Evolutionary conservation across 345 rosid species (phyloP).

Genomic region (Populus euphratica): DNA sequence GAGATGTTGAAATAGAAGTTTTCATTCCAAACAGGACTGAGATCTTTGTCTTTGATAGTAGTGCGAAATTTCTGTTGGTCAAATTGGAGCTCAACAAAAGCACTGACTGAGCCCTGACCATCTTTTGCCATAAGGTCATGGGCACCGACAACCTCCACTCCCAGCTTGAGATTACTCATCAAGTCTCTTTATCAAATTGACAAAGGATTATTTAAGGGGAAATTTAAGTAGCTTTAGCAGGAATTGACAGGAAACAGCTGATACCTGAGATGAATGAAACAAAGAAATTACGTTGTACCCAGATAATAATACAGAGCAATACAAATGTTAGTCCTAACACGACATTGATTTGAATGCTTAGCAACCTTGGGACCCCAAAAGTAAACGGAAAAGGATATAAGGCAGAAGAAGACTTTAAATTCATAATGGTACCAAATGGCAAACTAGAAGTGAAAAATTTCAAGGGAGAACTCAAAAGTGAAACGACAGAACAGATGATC

Average conservation of each 20-base stretch:
- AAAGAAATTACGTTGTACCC: neutral
- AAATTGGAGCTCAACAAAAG: slow-evolving; percentile 79
- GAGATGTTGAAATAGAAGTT: slow-evolving; percentile 78
- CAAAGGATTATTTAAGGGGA: neutral
- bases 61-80: slow-evolving; percentile 72
- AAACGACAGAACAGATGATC: neutral
- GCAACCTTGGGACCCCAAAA: neutral
- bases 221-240: slow-evolving; percentile 4
- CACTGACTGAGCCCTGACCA: slow-evolving; percentile 38
- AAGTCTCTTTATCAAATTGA: neutral
- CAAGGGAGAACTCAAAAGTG: neutral
- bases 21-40: slow-evolving; percentile 79
- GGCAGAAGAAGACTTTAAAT: neutral
- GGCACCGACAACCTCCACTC: slow-evolving; percentile 81
- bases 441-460: neutral
- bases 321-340: neutral
- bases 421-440: neutral
- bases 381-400: neutral
- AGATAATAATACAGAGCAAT: neutral
- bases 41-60: slow-evolving; percentile 57
- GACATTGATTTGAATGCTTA: neutral
- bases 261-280: slow-evolving; percentile 23
- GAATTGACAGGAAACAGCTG: slow-evolving; percentile 7
- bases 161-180: slow-evolving; percentile 77
- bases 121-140: slow-evolving; percentile 63